Percentiles rank a stretch among this genome's conserved stretches.
Conservation (phyloP, 352 stramenopile species). For the Pythium phragmitis region DNA sequence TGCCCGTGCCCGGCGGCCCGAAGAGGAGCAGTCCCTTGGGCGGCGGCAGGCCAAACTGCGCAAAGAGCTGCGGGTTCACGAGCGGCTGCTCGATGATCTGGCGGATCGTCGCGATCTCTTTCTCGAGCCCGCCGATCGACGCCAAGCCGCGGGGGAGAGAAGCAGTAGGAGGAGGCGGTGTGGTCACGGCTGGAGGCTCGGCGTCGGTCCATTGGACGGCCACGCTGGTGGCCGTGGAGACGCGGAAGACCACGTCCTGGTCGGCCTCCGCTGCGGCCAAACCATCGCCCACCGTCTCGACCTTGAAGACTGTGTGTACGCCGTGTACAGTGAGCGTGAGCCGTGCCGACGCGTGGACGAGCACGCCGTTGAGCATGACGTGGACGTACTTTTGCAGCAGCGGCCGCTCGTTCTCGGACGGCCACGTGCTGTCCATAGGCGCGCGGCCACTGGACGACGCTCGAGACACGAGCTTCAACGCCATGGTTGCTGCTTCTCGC, state of each 20-base stretch:
- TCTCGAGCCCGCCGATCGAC: slow-evolving; percentile 86
- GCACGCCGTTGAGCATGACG: slow-evolving; percentile 63
- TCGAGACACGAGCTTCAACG: slow-evolving; percentile 41
- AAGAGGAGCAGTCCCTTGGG: slow-evolving; percentile 95
- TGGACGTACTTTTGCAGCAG: slow-evolving; percentile 56
- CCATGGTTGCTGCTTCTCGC: slow-evolving; percentile 28
- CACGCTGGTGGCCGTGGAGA: slow-evolving; percentile 25
- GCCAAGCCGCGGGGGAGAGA: slow-evolving; percentile 54
- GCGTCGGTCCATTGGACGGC: slow-evolving; percentile 6
- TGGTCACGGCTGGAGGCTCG: not conserved
- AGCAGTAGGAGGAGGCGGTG: slow-evolving; percentile 2
- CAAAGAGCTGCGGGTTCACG: slow-evolving; percentile 92
- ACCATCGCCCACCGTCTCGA: slow-evolving; percentile 21
- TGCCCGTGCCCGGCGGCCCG: slow-evolving; percentile 94
- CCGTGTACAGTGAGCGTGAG: slow-evolving; percentile 66
- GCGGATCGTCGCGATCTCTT: slow-evolving; percentile 92
- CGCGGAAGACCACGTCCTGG: slow-evolving; percentile 13
- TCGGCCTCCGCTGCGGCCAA: not conserved
- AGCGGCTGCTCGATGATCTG: slow-evolving; percentile 97
- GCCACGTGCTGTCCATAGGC: slow-evolving; percentile 9
- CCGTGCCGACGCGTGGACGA: slow-evolving; percentile 49
- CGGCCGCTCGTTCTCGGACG: slow-evolving; percentile 56
- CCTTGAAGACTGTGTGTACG: slow-evolving; percentile 48
- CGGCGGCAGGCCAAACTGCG: slow-evolving; percentile 92
- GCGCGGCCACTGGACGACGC: slow-evolving; percentile 12